Conservation (phyloP, 2,329 filamentous ascomycete genomes). For the Alternaria ethzedia region DNA sequence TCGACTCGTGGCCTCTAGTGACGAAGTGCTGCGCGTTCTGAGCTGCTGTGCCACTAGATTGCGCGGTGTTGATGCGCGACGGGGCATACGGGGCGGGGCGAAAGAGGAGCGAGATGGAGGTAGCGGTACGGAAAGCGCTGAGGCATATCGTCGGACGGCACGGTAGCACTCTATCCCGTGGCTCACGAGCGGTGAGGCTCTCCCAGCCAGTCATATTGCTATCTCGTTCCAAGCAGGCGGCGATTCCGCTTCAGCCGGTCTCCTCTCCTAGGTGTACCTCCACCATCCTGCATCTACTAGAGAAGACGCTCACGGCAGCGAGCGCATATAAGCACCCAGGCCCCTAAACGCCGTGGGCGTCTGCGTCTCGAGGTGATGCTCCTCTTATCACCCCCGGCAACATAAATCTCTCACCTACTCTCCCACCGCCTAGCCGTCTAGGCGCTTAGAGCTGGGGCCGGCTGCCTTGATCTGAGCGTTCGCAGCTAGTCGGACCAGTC, state of each 20-base stretch:
- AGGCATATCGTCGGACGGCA: constrained; percentile 3
- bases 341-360: not conserved
- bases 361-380: constrained; percentile 3
- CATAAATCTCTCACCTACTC: constrained; percentile 4
- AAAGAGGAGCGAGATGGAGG: not conserved
- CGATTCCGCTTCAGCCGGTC: constrained; percentile 19
- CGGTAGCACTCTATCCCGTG: not conserved
- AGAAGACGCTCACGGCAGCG: constrained; percentile 1
- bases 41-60: constrained; percentile 18
- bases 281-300: not conserved
- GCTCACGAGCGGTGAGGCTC: constrained; percentile 10
- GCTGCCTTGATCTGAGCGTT: constrained; percentile 2
- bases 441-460: constrained; percentile 8
- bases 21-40: not conserved
- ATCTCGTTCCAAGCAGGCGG: constrained; percentile 17
- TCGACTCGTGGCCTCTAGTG: constrained; percentile 8
- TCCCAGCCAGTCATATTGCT: constrained; percentile 9
- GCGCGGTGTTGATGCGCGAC: constrained; percentile 6
- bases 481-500: not conserved
- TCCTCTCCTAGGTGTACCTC: not conserved
- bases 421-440: not conserved
- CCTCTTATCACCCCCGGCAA: not conserved
- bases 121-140: not conserved
- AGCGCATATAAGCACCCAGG: constrained; percentile 9
- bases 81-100: not conserved